These are phyloP conservation scores for Hortiboletus rubellus DNA, from an alignment of 1,284 basidiomycete species.

Conservation along the genomic window DNA sequence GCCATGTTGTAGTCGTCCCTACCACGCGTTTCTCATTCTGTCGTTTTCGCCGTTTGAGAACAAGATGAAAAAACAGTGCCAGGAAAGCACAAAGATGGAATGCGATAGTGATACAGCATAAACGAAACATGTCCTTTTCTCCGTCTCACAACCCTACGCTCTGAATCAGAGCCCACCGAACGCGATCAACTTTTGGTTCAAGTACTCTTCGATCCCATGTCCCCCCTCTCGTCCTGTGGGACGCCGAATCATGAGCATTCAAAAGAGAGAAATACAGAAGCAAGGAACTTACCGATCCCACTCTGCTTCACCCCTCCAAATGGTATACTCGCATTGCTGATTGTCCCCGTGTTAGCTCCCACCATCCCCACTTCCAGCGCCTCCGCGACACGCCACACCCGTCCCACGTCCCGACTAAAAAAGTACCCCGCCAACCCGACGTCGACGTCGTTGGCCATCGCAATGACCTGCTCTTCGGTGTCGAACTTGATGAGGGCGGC, in stretches of 20 bases:
- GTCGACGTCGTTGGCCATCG: slow-evolving; percentile 80
- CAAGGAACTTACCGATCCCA: slow-evolving; percentile 60
- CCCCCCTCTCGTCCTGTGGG: slow-evolving; percentile 68
- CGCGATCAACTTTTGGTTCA: slow-evolving; percentile 78
- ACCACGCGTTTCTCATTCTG: neutral
- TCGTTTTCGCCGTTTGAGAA: neutral
- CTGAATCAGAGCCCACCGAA: slow-evolving; percentile 60
- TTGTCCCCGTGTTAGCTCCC: slow-evolving; percentile 81
- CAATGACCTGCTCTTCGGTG: slow-evolving; percentile 90
- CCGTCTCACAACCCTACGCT: neutral
- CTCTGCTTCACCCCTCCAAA: slow-evolving; percentile 94
- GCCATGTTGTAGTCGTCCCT: slow-evolving; percentile 17
- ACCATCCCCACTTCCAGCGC: slow-evolving; percentile 97
- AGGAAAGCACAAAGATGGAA: neutral
- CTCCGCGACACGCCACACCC: slow-evolving; percentile 98
- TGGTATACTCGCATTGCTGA: slow-evolving; percentile 81
- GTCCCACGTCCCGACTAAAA: slow-evolving; percentile 86
- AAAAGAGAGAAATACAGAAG: neutral
- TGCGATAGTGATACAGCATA: slow-evolving; percentile 6
- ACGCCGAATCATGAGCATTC: slow-evolving; percentile 12
- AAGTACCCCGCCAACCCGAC: slow-evolving; percentile 94
- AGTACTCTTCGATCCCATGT: slow-evolving; percentile 83
- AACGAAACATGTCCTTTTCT: neutral
- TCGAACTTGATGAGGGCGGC: slow-evolving; percentile 83
- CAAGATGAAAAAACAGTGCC: no score